These are phyloP conservation scores for Ottelia alismoides DNA, from an alignment of 106 monocot genomes.

Conservation along the genomic window DNA sequence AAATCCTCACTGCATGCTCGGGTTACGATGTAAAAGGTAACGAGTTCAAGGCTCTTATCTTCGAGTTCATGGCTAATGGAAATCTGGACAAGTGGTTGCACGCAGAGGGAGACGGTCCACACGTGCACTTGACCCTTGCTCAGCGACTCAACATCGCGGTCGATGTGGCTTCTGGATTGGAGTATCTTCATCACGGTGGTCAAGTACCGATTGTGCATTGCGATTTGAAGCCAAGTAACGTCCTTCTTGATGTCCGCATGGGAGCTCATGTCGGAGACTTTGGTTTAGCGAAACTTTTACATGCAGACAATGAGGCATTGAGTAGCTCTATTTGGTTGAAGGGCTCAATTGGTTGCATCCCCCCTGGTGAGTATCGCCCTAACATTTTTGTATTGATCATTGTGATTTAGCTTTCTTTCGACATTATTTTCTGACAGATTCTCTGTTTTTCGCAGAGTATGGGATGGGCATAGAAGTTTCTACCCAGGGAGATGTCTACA, in stretches of 20 bases:
- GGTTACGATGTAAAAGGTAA: background rate
- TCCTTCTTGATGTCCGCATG: slow-evolving; percentile 1
- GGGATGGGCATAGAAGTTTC: background rate
- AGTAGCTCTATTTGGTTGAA: background rate
- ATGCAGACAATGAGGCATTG: background rate
- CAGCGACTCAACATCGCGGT: slow-evolving; percentile 6
- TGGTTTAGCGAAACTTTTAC: background rate
- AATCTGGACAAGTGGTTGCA: slow-evolving; percentile 1
- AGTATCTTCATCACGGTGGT: slow-evolving; percentile 18
- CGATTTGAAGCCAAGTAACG: slow-evolving; percentile 26
- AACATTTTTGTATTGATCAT: no score
- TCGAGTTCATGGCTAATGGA: slow-evolving; percentile 2
- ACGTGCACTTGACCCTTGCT: background rate
- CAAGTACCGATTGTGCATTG: slow-evolving; percentile 15
- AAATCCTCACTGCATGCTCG: slow-evolving; percentile 1
- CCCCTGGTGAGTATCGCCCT: background rate
- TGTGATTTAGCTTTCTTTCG: no score
- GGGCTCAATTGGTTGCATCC: background rate
- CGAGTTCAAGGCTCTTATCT: background rate
- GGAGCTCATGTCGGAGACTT: slow-evolving; percentile 2
- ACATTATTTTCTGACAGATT: no score
- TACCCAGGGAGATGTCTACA: slow-evolving; percentile 5
- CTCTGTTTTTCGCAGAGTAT: slow-evolving; percentile 7
- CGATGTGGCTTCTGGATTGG: slow-evolving; percentile 16
- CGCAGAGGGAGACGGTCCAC: no score